Percentiles rank a stretch among this genome's conserved stretches.
Evolutionary conservation across 345 rosid genomes (phyloP).

Genomic region (Eucalyptus pauciflora): DNA sequence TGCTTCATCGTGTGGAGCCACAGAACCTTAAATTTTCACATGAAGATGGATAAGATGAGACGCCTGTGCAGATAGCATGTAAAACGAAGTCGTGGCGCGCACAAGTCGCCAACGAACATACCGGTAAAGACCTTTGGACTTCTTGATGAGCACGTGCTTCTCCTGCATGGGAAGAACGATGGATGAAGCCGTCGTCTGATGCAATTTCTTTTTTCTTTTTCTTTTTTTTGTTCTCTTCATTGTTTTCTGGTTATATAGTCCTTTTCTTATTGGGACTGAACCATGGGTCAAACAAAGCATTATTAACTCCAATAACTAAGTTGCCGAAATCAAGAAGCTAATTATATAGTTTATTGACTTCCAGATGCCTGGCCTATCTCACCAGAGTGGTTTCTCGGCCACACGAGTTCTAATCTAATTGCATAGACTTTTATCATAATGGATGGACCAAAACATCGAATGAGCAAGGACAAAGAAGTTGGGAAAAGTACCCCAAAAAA

Average conservation of each 20-base stretch:
- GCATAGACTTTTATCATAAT: neutral
- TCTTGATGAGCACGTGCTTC: neutral
- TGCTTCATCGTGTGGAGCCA: neutral
- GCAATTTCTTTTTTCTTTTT: neutral
- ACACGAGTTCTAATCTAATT: neutral
- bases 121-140: neutral
- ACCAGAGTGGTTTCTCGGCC: neutral
- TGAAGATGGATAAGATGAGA: neutral
- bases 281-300: neutral
- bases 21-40: neutral
- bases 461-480: neutral
- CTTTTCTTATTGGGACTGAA: neutral
- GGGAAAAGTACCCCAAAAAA: neutral
- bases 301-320: neutral
- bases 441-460: neutral
- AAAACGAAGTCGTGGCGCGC: neutral
- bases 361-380: neutral
- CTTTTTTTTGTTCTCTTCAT: neutral
- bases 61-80: neutral
- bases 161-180: neutral
- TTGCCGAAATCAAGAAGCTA: neutral
- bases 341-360: neutral
- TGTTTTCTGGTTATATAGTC: neutral
- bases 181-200: neutral
- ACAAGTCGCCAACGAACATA: neutral